Evolutionary conservation across 257 asterid species (phyloP).

Genomic region (Verbascum thapsus): DNA sequence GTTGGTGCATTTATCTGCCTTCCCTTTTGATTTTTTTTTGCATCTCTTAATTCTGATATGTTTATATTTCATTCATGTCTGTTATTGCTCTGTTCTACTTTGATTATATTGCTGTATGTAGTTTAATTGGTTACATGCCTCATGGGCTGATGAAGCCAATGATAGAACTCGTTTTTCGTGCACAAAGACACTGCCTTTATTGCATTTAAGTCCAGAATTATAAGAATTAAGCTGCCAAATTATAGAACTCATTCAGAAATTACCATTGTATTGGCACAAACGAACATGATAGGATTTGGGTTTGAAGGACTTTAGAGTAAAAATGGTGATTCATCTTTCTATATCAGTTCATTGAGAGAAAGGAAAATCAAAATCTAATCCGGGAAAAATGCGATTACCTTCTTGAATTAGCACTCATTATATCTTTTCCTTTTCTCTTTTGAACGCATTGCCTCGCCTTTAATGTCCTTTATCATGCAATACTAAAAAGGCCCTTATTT

Average conservation of each 20-base stretch:
- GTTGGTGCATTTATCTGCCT: constrained; percentile 31
- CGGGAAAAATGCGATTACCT: background rate
- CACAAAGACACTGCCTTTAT: background rate
- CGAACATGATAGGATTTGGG: background rate
- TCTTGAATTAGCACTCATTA: constrained; percentile 1
- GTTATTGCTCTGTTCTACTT: constrained; percentile 5
- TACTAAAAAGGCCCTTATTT: background rate
- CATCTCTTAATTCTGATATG: background rate
- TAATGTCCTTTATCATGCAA: background rate
- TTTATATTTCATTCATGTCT: background rate
- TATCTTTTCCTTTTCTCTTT: background rate
- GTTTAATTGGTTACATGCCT: constrained; percentile 6
- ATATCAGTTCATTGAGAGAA: background rate
- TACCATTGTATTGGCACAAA: constrained; percentile 3
- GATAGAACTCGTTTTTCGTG: background rate
- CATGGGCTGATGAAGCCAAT: constrained; percentile 14
- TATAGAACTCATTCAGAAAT: background rate
- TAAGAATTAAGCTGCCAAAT: background rate
- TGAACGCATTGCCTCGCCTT: background rate
- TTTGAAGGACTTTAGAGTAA: background rate
- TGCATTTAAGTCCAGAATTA: background rate
- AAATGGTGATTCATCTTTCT: background rate
- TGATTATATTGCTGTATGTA: background rate
- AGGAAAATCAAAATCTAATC: background rate
- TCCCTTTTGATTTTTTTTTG: background rate